Evolutionary conservation across 805 yeast species (phyloP), one percentile per base, ranked within the genome.

Genomic region (Metschnikowia noctiluminum): DNA sequence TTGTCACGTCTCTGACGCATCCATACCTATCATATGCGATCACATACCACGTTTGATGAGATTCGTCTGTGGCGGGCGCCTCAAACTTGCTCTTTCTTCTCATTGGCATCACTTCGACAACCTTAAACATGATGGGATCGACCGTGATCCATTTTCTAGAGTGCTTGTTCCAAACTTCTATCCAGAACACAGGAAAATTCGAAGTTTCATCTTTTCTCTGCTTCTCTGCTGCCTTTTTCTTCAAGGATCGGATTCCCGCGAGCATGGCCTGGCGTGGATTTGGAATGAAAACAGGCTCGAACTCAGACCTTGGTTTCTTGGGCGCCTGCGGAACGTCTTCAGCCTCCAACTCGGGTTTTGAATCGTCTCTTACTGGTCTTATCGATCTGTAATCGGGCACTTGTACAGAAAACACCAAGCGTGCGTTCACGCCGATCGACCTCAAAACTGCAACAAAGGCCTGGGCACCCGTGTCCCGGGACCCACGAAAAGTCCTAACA

Each of bases 151-250:
- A 92, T 43, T 75, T 79, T 50, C 81, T 76, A 6, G 81, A 68
- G 49, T 77, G 80, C 43, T 78, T 77, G 62, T 92, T 91, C 96
- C 96, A 92, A 0, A 87, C 96, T 63, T 94, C 99, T 21, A 83
- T 83, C 99, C 99, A 94, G 61, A 85, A 90, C 0, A 90, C 76
- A 0, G 97, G 97, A 59, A 72, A 85, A 8, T 48, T 51, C 2
- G 72, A 64, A 15, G 43, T 21, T 2, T 45, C 21, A 3, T 35
- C 34, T 15, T 41, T 49, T n/a, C 30, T 35, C 13, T 34, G 28
- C 27, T 38, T 43, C 15, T 40, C 42, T 12, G 28, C 35, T 6
- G n/a, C 41, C 11, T 43, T 38, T 14, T 48, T 46, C 34, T 46
- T 26, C 28, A 44, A 40, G 14, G 45, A 35, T 11, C 46, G 43